These are phyloP conservation scores for Yamagishiella unicocca DNA, from an alignment of 139 green algal genomes.

Conservation along the genomic window DNA sequence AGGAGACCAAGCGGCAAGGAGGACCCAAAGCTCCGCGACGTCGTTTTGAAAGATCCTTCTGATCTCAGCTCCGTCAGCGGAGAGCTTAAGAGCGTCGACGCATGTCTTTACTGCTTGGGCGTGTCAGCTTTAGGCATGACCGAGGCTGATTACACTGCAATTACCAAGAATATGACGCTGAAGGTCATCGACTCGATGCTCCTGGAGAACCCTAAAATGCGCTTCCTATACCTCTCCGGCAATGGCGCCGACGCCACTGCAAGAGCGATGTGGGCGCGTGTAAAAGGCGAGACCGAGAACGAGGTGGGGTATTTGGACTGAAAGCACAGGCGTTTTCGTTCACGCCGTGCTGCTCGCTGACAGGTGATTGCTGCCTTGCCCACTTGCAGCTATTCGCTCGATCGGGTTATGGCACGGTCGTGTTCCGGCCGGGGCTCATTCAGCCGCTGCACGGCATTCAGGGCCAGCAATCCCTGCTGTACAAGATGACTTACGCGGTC, in stretches of 20 bases:
- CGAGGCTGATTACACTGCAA: background rate
- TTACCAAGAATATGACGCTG: conserved; percentile 26
- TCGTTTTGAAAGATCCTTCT: background rate
- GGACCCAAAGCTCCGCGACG: conserved; percentile 13
- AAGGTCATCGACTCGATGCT: background rate
- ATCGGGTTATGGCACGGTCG: background rate
- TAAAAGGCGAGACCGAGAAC: conserved; percentile 37
- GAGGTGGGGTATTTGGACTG: conserved; percentile 23
- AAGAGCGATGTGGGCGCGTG: conserved; percentile 8
- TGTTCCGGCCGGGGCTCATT: conserved; percentile 22
- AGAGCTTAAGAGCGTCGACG: background rate
- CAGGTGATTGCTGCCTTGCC: too few relatives aligned
- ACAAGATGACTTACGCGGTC: conserved; percentile 7
- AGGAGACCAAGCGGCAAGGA: background rate
- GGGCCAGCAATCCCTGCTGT: conserved; percentile 18
- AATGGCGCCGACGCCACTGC: conserved; percentile 8
- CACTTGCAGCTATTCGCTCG: conserved; percentile 4
- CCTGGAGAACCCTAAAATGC: conserved; percentile 14
- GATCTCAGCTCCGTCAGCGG: background rate
- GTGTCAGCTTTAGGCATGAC: background rate
- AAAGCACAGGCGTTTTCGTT: too few relatives aligned
- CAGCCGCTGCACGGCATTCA: conserved; percentile 33
- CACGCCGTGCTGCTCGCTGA: too few relatives aligned
- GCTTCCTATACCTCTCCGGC: conserved; percentile 21
- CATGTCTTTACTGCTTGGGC: conserved; percentile 30